Evolutionary conservation across 352 stramenopile species (phyloP), one percentile per base, ranked within the genome.

Genomic region (Phytophthora syringae): DNA sequence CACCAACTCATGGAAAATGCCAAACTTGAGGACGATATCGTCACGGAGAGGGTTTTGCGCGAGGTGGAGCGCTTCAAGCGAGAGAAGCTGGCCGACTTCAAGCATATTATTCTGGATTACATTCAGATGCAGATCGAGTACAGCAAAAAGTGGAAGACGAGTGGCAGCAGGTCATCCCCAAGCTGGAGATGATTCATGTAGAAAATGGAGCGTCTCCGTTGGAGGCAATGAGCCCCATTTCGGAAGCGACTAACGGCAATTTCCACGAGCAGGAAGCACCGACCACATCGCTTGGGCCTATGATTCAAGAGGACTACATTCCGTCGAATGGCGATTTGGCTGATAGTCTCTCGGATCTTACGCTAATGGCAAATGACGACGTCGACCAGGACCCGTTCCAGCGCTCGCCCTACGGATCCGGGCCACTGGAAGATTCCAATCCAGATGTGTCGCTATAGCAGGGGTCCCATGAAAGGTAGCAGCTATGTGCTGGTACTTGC

Each of bases 41-140:
- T 98, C 9, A 98, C 88, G 50, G 93, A 98, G 68, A 89, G 97
- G 21, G 93, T 98, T 2, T 82, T 99, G 55, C 83, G 94, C n/a
- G 97, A 99, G 74, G 95, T 99, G n/a, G 95, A 98, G 76, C 85
- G 96, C 11, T 99, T 99, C 79, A 98, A 98, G 66, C 79, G 90
- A 4, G 93, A 98, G 57, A 98, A 98, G 49, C 79, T 97, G 0
- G 86, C 89, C 7, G 97, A 99, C 61, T 98, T 99, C 67, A 97
- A 97, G 63, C 84, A 86, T 43, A 98, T 98, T 53, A 93, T 99
- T 15, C 77, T 99, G 60, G 93, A 99, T 43, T 99, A 98, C 79
- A 98, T 98, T 67, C 85, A 98, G 53, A 88, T 98, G 71, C 95
- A 99, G 72, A 98, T 99, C 60, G 89, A 98, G 59, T 98, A 98